Conservation (phyloP, 2,329 filamentous ascomycete species). For the Arthroderma sp. region DNA sequence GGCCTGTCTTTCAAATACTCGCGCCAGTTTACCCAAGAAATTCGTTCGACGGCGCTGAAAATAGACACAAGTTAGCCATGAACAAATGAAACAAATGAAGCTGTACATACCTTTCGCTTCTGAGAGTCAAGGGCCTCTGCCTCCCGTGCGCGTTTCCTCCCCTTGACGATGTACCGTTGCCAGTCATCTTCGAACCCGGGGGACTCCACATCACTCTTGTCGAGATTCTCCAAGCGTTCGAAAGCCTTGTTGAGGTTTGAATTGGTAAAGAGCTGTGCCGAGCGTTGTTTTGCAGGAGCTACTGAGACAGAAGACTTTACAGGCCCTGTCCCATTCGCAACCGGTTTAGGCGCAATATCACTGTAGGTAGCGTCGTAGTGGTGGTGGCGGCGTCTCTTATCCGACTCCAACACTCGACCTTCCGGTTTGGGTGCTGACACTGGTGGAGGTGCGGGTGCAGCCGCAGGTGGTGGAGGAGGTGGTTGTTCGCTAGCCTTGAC, state of each 20-base stretch:
- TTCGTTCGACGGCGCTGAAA: conserved; percentile 49
- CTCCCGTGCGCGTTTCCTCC: conserved; percentile 57
- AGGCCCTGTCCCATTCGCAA: conserved; percentile 19
- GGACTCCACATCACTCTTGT: conserved; percentile 47
- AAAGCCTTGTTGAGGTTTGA: conserved; percentile 57
- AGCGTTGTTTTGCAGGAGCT: conserved; percentile 39
- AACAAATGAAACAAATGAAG: background rate
- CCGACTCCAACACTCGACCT: conserved; percentile 18
- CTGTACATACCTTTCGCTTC: conserved; percentile 51
- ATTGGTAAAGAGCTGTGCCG: conserved; percentile 43
- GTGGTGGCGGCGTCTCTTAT: conserved; percentile 20
- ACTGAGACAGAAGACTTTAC: conserved; percentile 14
- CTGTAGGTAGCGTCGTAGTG: conserved; percentile 17
- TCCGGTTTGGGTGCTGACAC: conserved; percentile 12
- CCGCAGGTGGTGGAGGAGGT: conserved; percentile 19
- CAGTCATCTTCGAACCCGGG: conserved; percentile 41
- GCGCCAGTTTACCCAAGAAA: conserved; percentile 44
- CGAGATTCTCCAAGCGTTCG: conserved; percentile 44
- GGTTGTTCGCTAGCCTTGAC: conserved; percentile 17
- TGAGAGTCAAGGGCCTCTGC: conserved; percentile 50
- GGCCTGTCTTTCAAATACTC: conserved; percentile 55
- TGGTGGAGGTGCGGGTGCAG: conserved; percentile 8
- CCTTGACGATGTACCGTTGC: conserved; percentile 42
- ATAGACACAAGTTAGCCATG: conserved; percentile 8
- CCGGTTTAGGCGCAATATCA: conserved; percentile 14